Evolutionary conservation across 331 rosid genomes (phyloP).

Genomic region (Erythrophleum ivorense): DNA sequence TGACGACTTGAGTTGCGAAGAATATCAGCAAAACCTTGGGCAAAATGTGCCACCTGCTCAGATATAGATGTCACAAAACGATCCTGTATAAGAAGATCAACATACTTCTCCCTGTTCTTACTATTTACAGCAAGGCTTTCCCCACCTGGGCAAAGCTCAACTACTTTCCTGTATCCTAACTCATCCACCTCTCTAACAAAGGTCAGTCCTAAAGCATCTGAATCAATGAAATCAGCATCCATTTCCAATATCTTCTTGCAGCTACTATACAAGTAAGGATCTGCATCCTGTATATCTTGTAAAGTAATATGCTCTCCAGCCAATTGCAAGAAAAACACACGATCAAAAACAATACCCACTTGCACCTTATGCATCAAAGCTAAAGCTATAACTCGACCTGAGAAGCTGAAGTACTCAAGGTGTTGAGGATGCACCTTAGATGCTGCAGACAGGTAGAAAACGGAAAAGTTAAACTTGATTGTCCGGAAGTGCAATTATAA

Average conservation of each 20-base stretch:
- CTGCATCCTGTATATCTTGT: conserved; percentile 86
- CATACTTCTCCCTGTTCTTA: conserved; percentile 71
- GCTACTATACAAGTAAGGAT: conserved; percentile 78
- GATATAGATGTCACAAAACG: conserved; percentile 77
- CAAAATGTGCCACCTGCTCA: conserved; percentile 80
- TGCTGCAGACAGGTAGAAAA: conserved; percentile 59
- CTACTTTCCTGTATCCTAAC: conserved; percentile 66
- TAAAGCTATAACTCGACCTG: conserved; percentile 89
- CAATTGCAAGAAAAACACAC: conserved; percentile 84
- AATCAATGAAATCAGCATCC: conserved; percentile 80
- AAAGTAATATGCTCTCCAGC: conserved; percentile 64
- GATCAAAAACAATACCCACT: conserved; percentile 91
- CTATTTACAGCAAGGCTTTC: conserved; percentile 68
- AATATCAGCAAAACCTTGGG: conserved; percentile 80
- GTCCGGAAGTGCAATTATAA: conserved; percentile 3
- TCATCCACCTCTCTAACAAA: conserved; percentile 92
- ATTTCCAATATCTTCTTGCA: conserved; percentile 86
- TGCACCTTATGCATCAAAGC: conserved; percentile 96
- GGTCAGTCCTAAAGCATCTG: conserved; percentile 88
- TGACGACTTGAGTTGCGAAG: conserved; percentile 56
- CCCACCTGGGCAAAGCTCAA: conserved; percentile 83
- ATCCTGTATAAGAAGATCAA: conserved; percentile 72
- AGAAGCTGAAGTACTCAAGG: conserved; percentile 82
- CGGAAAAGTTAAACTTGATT: conserved; percentile 26
- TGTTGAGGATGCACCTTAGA: conserved; percentile 89